These are phyloP conservation scores for Clarireedia sp. DNA, from an alignment of 2,329 filamentous ascomycete genomes.

Conservation along the genomic window DNA sequence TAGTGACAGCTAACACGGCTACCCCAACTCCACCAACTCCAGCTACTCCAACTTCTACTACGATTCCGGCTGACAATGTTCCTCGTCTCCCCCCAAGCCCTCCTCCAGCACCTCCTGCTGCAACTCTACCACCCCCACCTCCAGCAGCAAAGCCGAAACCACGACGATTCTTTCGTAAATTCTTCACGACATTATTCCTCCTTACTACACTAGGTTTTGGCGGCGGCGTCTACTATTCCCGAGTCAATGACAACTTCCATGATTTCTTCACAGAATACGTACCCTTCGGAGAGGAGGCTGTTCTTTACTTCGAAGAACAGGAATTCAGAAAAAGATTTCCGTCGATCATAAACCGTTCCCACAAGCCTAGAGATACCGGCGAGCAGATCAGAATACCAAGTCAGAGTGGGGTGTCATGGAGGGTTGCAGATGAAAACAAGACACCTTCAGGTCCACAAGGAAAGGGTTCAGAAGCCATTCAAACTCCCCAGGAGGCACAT, in stretches of 20 bases:
- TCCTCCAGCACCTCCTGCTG: constrained; percentile 30
- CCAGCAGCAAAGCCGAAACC: constrained; percentile 47
- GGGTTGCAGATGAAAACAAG: constrained; percentile 56
- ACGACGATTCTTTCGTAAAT: constrained; percentile 65
- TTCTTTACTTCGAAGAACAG: constrained; percentile 90
- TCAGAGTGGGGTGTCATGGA: constrained; percentile 78
- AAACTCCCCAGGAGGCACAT: constrained; percentile 25
- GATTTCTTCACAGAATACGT: constrained; percentile 98
- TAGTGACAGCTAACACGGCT: constrained; percentile 18
- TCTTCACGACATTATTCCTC: constrained; percentile 67
- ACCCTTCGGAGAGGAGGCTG: constrained; percentile 87
- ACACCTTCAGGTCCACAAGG: constrained; percentile 48
- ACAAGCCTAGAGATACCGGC: constrained; percentile 44
- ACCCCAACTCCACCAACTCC: constrained; percentile 22
- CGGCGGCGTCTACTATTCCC: constrained; percentile 85
- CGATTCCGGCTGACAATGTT: constrained; percentile 41
- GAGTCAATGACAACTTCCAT: constrained; percentile 95
- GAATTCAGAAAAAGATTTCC: constrained; percentile 86
- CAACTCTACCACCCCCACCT: constrained; percentile 33
- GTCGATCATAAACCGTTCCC: constrained; percentile 31
- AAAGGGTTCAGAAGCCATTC: constrained; percentile 23
- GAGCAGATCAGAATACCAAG: constrained; percentile 75
- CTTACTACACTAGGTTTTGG: constrained; percentile 73
- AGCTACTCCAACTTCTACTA: constrained; percentile 31
- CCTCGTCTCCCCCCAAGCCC: constrained; percentile 36